phyloP scores from a whole-genome alignment of 2,329 filamentous ascomycete species.

The Ophiostoma ulmi region DNA sequence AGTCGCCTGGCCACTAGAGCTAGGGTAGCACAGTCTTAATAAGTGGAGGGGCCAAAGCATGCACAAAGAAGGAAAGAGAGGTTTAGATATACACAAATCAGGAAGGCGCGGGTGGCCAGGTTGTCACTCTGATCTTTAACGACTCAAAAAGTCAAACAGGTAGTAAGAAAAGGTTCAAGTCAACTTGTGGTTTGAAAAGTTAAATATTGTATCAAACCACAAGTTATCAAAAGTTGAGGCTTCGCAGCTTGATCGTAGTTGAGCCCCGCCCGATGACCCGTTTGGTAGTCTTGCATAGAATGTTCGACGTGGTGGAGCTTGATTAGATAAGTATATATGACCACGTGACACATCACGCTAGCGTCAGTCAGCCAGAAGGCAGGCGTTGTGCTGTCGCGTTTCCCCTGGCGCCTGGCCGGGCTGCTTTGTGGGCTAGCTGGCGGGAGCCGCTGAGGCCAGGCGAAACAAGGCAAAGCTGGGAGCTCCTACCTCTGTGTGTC shows the following conservation, averaged over 20 bases:
- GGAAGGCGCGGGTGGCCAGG: background rate
- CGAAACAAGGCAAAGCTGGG: constrained; percentile 18
- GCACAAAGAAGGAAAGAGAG: background rate
- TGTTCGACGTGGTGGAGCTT: background rate
- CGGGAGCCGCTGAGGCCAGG: background rate
- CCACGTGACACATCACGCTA: background rate
- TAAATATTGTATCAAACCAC: too few species aligned
- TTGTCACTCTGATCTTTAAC: too few species aligned
- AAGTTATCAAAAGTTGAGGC: background rate
- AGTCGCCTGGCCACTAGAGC: background rate
- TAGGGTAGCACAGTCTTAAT: background rate
- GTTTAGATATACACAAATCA: background rate
- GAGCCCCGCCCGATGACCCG: constrained; percentile 1
- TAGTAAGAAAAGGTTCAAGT: background rate
- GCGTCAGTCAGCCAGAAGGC: constrained; percentile 8
- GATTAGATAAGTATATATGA: constrained; percentile 6
- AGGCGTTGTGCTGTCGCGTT: constrained; percentile 40
- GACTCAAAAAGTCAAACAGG: too few species aligned
- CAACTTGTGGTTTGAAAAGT: too few species aligned
- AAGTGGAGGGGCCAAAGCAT: background rate
- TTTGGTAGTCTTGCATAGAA: background rate
- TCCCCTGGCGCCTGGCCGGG: constrained; percentile 41
- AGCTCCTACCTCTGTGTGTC: background rate
- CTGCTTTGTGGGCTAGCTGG: constrained; percentile 8
- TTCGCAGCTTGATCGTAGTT: background rate